phyloP scores from a whole-genome alignment of 2,329 filamentous ascomycete species.

The Sporothrix brasiliensis region DNA sequence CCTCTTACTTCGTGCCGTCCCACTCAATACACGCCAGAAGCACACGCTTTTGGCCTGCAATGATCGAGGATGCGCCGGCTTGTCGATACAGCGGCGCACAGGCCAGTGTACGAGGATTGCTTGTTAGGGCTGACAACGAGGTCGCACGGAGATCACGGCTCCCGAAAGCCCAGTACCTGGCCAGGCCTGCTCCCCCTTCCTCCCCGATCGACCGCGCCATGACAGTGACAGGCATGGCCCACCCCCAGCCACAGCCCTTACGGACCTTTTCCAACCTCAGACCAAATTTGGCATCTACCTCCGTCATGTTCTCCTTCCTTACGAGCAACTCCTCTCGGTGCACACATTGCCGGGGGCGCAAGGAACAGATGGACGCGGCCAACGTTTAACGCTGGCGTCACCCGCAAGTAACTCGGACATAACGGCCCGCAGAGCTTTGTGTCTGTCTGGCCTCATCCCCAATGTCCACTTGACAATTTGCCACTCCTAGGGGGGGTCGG shows the following conservation, averaged over 20 bases:
- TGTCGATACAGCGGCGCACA: neutral
- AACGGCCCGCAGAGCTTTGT: neutral
- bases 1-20: neutral
- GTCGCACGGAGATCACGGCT: conserved; percentile 15
- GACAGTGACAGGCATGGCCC: neutral
- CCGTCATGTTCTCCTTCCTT: neutral
- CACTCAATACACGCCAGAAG: neutral
- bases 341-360: neutral
- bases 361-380: conserved; percentile 10
- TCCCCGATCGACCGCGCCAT: neutral
- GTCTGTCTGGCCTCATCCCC: neutral
- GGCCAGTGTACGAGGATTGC: neutral
- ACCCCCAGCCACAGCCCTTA: conserved; percentile 15
- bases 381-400: neutral
- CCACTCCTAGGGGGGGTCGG: conserved; percentile 11
- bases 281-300: conserved; percentile 5
- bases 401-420: too few relatives aligned
- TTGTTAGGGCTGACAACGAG: conserved; percentile 17
- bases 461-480: conserved; percentile 7
- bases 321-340: conserved; percentile 25
- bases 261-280: conserved; percentile 2
- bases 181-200: neutral
- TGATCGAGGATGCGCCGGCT: neutral
- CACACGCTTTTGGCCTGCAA: conserved; percentile 7
- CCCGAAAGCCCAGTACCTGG: neutral